Evolutionary conservation across 257 asterid genomes (phyloP).

Genomic region (Forsythia suspensa): DNA sequence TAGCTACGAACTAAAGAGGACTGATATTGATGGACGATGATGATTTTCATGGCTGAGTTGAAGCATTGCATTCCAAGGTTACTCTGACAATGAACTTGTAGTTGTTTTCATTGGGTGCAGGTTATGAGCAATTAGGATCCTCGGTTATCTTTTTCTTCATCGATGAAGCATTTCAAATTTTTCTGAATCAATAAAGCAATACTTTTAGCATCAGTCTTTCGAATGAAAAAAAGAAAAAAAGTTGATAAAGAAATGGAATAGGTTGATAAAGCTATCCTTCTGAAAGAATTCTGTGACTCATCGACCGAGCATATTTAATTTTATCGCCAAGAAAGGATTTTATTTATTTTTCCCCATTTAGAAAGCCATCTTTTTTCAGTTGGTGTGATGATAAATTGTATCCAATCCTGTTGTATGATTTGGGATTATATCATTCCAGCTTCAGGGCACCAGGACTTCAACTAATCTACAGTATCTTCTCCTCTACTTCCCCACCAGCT

Average conservation of each 20-base stretch:
- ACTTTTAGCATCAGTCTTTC: neutral
- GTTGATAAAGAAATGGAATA: neutral
- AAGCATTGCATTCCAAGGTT: neutral
- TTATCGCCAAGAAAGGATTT: neutral
- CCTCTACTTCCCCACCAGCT: neutral
- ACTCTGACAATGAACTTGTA: neutral
- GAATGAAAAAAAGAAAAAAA: neutral
- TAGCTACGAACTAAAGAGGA: neutral
- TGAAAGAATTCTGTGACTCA: neutral
- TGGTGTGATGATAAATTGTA: neutral
- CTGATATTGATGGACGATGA: slow-evolving; percentile 1
- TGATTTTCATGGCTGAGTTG: neutral
- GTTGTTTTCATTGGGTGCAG: slow-evolving; percentile 5
- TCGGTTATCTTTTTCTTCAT: slow-evolving; percentile 8
- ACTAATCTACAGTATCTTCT: neutral
- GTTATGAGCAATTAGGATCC: neutral
- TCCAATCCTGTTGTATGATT: neutral
- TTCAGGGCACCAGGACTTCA: neutral
- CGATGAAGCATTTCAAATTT: slow-evolving; percentile 11
- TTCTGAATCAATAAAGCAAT: slow-evolving; percentile 6
- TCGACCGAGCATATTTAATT: neutral
- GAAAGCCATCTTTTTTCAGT: neutral
- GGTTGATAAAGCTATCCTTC: neutral
- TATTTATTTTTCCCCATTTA: neutral
- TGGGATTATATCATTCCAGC: neutral